Conservation (phyloP, 805 yeast genomes). For the Wickerhamomyces kurtzmanii region DNA sequence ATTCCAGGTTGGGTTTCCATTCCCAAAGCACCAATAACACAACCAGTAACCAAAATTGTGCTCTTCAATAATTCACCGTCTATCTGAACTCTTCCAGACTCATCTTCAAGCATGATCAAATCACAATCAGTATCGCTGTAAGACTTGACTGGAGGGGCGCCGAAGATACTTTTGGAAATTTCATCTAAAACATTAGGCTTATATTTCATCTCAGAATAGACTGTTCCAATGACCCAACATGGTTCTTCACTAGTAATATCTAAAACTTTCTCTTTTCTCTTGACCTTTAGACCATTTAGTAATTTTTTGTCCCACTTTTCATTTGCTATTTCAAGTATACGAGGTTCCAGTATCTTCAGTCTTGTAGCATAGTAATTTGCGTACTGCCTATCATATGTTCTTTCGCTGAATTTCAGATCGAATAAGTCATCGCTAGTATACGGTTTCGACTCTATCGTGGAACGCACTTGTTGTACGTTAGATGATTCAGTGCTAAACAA, state of each 20-base stretch:
- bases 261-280: slow-evolving; percentile 38
- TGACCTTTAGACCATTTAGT: slow-evolving; percentile 25
- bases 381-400: slow-evolving; percentile 47
- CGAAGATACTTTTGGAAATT: slow-evolving; percentile 44
- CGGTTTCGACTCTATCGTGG: too few species aligned
- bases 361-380: slow-evolving; percentile 47
- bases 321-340: slow-evolving; percentile 33
- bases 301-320: slow-evolving; percentile 48
- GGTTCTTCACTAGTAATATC: slow-evolving; percentile 54
- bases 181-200: slow-evolving; percentile 84
- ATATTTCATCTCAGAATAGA: slow-evolving; percentile 72
- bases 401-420: slow-evolving; percentile 16
- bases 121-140: slow-evolving; percentile 50
- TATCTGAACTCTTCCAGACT: slow-evolving; percentile 75
- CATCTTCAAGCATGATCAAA: slow-evolving; percentile 77
- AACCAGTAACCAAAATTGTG: slow-evolving; percentile 74
- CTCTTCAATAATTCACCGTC: slow-evolving; percentile 48
- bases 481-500: too few species aligned
- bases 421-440: slow-evolving; percentile 5
- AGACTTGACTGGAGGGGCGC: slow-evolving; percentile 30
- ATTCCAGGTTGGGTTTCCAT: slow-evolving; percentile 77
- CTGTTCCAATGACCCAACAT: slow-evolving; percentile 82
- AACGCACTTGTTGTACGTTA: too few species aligned
- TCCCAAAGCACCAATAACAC: slow-evolving; percentile 80
- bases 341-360: slow-evolving; percentile 33